Evolutionary conservation across 148 eudicot genomes (phyloP).

Genomic region (Arctostaphylos glauca): DNA sequence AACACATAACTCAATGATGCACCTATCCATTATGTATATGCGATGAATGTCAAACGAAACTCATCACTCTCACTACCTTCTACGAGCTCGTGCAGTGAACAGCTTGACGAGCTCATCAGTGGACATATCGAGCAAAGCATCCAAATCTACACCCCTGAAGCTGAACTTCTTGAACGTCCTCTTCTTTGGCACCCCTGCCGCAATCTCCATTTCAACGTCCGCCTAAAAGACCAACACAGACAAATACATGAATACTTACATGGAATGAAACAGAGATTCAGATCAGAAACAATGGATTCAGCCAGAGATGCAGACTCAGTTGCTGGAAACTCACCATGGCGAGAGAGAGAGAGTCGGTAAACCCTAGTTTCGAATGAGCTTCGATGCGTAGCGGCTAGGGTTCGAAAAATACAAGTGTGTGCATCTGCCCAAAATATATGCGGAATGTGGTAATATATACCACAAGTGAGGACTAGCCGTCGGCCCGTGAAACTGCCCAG

Average conservation of each 20-base stretch:
- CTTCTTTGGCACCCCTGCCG: conserved; percentile 66
- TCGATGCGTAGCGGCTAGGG: not conserved
- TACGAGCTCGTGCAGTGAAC: conserved; percentile 56
- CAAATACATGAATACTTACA: not conserved
- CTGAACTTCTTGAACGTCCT: conserved; percentile 91
- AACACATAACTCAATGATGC: not conserved
- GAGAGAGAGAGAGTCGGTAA: not conserved
- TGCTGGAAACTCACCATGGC: not conserved
- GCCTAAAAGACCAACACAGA: not conserved
- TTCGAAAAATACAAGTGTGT: not conserved
- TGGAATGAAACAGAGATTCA: not conserved
- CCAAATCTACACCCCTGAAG: conserved; percentile 78
- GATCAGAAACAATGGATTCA: not conserved
- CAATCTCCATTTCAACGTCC: conserved; percentile 51
- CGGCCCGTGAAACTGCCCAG: not conserved
- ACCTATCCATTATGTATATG: not conserved
- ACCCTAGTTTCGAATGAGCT: not conserved
- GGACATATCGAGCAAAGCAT: conserved; percentile 69
- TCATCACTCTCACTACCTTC: conserved; percentile 33
- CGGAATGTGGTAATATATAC: not conserved
- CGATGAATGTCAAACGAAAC: not conserved
- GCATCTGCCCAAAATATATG: not conserved
- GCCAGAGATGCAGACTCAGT: not conserved
- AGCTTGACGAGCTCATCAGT: conserved; percentile 82
- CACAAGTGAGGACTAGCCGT: not conserved